These are phyloP conservation scores for Hypoxylon fragiforme DNA, from an alignment of 495 filamentous ascomycete genomes.

Conservation along the genomic window DNA sequence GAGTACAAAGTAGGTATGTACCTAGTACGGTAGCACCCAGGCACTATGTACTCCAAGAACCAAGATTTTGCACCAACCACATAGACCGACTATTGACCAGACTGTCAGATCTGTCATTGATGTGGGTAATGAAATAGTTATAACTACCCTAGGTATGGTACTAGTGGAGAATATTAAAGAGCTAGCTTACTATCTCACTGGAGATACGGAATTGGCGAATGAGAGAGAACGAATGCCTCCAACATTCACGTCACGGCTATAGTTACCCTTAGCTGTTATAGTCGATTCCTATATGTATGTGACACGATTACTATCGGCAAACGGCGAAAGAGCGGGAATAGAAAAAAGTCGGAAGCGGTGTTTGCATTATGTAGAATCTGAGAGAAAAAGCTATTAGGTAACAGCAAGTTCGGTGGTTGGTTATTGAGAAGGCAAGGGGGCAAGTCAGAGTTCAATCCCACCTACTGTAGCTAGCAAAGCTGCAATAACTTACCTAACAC, in stretches of 20 bases:
- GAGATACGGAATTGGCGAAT: constrained; percentile 3
- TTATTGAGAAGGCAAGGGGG: background rate
- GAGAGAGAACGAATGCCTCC: background rate
- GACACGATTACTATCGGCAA: constrained; percentile 6
- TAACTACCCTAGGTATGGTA: too few relatives aligned
- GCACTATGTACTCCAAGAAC: too few relatives aligned
- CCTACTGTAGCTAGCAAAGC: too few relatives aligned
- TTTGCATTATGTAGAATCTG: background rate
- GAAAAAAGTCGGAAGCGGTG: constrained; percentile 6
- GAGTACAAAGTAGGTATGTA: too few relatives aligned
- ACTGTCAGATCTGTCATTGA: too few relatives aligned
- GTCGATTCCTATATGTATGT: background rate
- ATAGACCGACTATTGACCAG: too few relatives aligned
- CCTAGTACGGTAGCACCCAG: too few relatives aligned
- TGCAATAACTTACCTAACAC: background rate
- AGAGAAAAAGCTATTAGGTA: constrained; percentile 26
- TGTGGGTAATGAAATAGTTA: too few relatives aligned
- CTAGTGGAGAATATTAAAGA: too few relatives aligned
- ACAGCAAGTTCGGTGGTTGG: constrained; percentile 3
- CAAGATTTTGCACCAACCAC: too few relatives aligned
- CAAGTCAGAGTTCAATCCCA: background rate
- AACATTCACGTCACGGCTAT: background rate
- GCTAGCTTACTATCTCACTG: background rate
- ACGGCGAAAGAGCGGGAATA: constrained; percentile 1
- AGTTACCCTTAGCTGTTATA: constrained; percentile 11